Percentiles rank a stretch among this genome's conserved stretches.
phyloP scores from a whole-genome alignment of 257 asterid genomes.

The Solanum pimpinellifolium region DNA sequence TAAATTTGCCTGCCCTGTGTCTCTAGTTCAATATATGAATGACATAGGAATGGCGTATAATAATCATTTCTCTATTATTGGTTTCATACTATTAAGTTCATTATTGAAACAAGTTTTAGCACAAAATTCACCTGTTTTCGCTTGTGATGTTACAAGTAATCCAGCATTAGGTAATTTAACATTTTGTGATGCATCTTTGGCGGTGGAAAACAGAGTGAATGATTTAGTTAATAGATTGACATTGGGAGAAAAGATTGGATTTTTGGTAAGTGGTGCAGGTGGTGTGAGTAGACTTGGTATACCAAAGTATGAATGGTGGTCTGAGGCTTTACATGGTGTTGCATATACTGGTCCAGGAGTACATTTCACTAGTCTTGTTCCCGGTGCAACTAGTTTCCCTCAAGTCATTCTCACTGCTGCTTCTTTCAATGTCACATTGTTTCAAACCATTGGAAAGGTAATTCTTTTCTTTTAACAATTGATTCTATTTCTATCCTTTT shows the following conservation, averaged over 20 bases:
- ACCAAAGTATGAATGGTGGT: constrained; percentile 42
- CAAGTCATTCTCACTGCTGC: constrained; percentile 42
- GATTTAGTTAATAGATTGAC: constrained; percentile 27
- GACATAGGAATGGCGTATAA: neutral
- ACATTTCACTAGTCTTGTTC: constrained; percentile 16
- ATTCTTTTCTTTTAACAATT: neutral
- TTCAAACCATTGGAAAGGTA: constrained; percentile 34
- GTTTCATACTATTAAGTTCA: neutral
- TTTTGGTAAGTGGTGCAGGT: constrained; percentile 12
- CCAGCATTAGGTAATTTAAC: constrained; percentile 3
- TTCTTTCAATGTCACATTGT: constrained; percentile 32
- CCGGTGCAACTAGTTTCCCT: constrained; percentile 48
- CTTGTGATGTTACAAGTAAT: constrained; percentile 15
- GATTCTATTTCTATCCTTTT: neutral
- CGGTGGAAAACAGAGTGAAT: constrained; percentile 11
- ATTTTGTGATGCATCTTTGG: constrained; percentile 19
- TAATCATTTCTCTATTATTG: neutral
- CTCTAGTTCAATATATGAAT: too few relatives aligned
- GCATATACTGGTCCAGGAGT: constrained; percentile 19
- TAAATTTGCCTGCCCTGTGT: neutral
- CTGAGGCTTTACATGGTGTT: constrained; percentile 44
- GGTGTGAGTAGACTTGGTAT: constrained; percentile 19
- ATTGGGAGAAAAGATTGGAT: constrained; percentile 26
- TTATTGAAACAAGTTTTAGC: constrained; percentile 1
- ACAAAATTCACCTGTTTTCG: constrained; percentile 18